Evolutionary conservation across 495 filamentous ascomycete genomes (phyloP).

Genomic region (Viridothelium virens): DNA sequence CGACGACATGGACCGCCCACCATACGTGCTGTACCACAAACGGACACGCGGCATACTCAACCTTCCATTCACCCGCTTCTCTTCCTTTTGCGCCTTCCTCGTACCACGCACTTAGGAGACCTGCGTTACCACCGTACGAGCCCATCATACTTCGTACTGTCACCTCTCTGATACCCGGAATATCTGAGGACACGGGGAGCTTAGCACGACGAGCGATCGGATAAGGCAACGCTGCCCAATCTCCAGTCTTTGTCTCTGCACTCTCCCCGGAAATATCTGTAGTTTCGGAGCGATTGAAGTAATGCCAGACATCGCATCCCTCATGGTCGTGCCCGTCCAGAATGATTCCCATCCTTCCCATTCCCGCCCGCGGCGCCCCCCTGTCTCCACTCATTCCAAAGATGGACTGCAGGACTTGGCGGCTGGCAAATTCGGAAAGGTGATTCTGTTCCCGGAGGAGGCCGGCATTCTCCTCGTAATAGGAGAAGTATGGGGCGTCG

Average conservation of each 20-base stretch:
- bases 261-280: background rate
- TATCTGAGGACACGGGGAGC: conserved; percentile 15
- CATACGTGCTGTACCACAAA: conserved; percentile 84
- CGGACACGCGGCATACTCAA: conserved; percentile 67
- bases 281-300: conserved; percentile 44
- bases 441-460: conserved; percentile 90
- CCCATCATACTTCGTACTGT: conserved; percentile 99
- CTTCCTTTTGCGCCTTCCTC: conserved; percentile 43
- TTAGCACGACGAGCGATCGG: conserved; percentile 25
- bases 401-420: conserved; percentile 65
- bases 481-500: conserved; percentile 72
- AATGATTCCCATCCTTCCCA: conserved; percentile 63
- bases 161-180: conserved; percentile 68
- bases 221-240: conserved; percentile 3
- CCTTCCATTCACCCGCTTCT: conserved; percentile 57
- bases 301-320: conserved; percentile 85
- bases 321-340: conserved; percentile 92
- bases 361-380: conserved; percentile 46
- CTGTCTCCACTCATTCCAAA: conserved; percentile 63
- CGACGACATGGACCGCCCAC: conserved; percentile 72
- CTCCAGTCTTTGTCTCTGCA: conserved; percentile 1
- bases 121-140: conserved; percentile 80
- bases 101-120: conserved; percentile 82
- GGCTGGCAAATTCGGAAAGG: conserved; percentile 58
- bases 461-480: conserved; percentile 50